Conservation (phyloP, 306 rosid genomes). For the Glycine latifolia region DNA sequence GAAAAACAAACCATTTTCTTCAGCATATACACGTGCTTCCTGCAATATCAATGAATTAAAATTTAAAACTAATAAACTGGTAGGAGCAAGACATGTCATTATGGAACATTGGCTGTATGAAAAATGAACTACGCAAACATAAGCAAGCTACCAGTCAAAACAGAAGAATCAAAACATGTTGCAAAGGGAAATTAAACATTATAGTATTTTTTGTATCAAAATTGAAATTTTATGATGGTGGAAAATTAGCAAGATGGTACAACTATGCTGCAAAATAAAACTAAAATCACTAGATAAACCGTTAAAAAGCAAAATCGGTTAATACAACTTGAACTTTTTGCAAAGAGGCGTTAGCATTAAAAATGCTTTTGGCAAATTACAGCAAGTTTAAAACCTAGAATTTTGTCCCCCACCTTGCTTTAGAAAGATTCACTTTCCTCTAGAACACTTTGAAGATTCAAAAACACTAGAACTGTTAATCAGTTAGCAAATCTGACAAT, state of each 20-base stretch:
- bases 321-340: conserved; percentile 15
- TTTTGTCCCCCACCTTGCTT: too few relatives aligned
- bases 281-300: conserved; percentile 1
- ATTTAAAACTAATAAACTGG: conserved; percentile 23
- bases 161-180: conserved; percentile 30
- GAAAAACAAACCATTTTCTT: conserved; percentile 69
- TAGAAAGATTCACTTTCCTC: neutral
- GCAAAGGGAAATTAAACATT: conserved; percentile 19
- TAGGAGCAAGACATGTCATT: neutral
- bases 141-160: conserved; percentile 5
- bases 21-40: conserved; percentile 70
- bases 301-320: neutral
- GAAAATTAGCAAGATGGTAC: conserved; percentile 18
- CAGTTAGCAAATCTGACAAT: neutral
- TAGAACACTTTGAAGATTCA: conserved; percentile 13
- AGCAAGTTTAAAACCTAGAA: conserved; percentile 17
- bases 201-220: conserved; percentile 1
- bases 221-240: neutral
- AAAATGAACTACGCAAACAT: conserved; percentile 21
- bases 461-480: conserved; percentile 11
- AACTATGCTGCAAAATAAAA: conserved; percentile 27
- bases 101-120: neutral
- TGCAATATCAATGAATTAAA: conserved; percentile 42
- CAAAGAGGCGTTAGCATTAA: conserved; percentile 21
- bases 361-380: neutral